Evolutionary conservation across 2,329 filamentous ascomycete genomes (phyloP).

Genomic region (Sclerotinia trifoliorum): DNA sequence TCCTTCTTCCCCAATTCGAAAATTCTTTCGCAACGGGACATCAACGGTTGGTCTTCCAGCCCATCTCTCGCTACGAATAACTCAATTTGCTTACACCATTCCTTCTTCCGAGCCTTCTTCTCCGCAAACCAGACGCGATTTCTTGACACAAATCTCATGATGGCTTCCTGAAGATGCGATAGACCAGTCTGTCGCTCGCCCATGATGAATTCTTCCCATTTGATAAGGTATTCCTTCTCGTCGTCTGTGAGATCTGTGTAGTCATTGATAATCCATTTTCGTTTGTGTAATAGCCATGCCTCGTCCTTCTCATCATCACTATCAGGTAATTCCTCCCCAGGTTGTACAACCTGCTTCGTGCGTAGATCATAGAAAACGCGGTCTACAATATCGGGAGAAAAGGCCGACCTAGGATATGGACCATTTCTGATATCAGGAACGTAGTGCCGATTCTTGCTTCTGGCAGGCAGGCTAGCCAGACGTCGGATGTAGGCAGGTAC

Average conservation of each 20-base stretch:
- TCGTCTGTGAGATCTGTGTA: slow-evolving; percentile 34
- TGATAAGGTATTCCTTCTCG: slow-evolving; percentile 38
- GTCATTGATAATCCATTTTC: slow-evolving; percentile 37
- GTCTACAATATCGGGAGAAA: slow-evolving; percentile 29
- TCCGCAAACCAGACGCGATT: slow-evolving; percentile 35
- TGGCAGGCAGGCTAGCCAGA: background rate
- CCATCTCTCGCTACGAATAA: slow-evolving; percentile 27
- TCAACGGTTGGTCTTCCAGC: background rate
- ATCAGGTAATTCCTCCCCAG: slow-evolving; percentile 35
- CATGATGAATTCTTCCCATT: slow-evolving; percentile 38
- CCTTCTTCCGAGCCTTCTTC: slow-evolving; percentile 26
- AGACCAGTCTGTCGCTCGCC: slow-evolving; percentile 29
- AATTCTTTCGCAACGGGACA: slow-evolving; percentile 25
- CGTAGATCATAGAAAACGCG: slow-evolving; percentile 35
- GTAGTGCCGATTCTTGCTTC: slow-evolving; percentile 8
- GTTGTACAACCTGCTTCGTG: slow-evolving; percentile 32
- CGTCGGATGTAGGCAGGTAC: background rate
- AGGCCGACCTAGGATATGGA: slow-evolving; percentile 9
- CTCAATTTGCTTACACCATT: slow-evolving; percentile 32
- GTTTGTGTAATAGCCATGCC: slow-evolving; percentile 37
- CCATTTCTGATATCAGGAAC: slow-evolving; percentile 4
- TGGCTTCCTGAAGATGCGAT: slow-evolving; percentile 28
- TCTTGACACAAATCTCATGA: slow-evolving; percentile 31
- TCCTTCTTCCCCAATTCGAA: slow-evolving; percentile 12
- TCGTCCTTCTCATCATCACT: slow-evolving; percentile 39